Conservation (phyloP, 441 rosid species). For the Aleurites moluccanus region DNA sequence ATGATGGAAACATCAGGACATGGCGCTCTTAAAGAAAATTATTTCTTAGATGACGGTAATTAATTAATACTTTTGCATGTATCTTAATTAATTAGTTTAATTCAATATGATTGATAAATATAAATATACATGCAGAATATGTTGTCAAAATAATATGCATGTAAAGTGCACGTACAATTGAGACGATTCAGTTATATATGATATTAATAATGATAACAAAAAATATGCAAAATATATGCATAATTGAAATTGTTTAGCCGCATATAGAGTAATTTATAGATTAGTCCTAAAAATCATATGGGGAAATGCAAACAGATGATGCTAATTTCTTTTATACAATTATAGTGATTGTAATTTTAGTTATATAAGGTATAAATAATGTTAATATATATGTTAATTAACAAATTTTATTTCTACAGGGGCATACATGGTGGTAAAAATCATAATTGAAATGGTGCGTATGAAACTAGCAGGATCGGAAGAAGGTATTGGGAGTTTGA, state of each 20-base stretch:
- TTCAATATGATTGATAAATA: too few relatives aligned
- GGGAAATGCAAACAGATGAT: too few relatives aligned
- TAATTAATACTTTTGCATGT: not conserved
- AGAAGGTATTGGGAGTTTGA: conserved; percentile 66
- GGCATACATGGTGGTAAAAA: conserved; percentile 88
- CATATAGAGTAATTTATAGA: too few relatives aligned
- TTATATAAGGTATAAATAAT: too few relatives aligned
- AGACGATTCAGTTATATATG: too few relatives aligned
- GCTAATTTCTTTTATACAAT: not conserved
- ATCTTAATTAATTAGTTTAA: not conserved
- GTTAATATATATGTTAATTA: too few relatives aligned
- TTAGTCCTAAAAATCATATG: too few relatives aligned
- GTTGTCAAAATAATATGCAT: not conserved
- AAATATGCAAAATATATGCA: too few relatives aligned
- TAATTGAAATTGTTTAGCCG: too few relatives aligned
- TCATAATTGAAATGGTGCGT: conserved; percentile 80
- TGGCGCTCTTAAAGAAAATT: conserved; percentile 89
- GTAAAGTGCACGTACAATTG: not conserved
- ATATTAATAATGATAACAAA: too few relatives aligned
- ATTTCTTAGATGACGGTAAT: conserved; percentile 85
- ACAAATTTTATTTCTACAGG: conserved; percentile 33
- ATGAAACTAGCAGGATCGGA: conserved; percentile 67
- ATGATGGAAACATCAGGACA: conserved; percentile 99
- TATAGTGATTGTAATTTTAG: too few relatives aligned
- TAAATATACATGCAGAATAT: too few relatives aligned